phyloP scores from a whole-genome alignment of 2,329 filamentous ascomycete genomes.

The Ascosphaera acerosa region DNA sequence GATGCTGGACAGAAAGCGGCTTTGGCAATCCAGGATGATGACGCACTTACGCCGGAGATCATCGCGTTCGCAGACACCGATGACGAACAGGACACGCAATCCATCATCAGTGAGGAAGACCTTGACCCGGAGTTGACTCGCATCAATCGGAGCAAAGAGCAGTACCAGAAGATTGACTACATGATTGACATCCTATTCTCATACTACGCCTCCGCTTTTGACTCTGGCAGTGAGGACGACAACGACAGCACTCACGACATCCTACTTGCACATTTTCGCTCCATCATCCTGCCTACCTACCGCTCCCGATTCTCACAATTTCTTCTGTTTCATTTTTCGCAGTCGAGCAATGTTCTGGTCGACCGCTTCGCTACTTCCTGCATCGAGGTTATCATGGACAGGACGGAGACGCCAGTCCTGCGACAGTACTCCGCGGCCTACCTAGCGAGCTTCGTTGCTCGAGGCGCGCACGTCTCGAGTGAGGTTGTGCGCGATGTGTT shows the following conservation, averaged over 20 bases:
- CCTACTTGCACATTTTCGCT: slow-evolving; percentile 63
- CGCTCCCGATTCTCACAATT: slow-evolving; percentile 89
- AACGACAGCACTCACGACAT: slow-evolving; percentile 52
- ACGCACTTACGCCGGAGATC: slow-evolving; percentile 4
- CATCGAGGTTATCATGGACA: slow-evolving; percentile 45
- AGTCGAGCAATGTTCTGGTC: slow-evolving; percentile 50
- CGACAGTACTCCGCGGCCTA: slow-evolving; percentile 78
- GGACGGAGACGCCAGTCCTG: slow-evolving; percentile 39
- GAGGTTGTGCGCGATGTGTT: slow-evolving; percentile 64
- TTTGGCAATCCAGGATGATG: too few relatives aligned
- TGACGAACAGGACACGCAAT: slow-evolving; percentile 43
- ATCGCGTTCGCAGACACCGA: slow-evolving; percentile 8
- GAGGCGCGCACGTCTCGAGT: slow-evolving; percentile 56
- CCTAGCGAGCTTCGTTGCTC: slow-evolving; percentile 77
- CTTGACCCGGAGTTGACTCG: slow-evolving; percentile 22
- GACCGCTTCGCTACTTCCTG: slow-evolving; percentile 64
- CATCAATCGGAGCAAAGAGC: slow-evolving; percentile 48
- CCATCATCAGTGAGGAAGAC: slow-evolving; percentile 34
- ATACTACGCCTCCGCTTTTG: slow-evolving; percentile 52
- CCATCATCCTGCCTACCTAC: slow-evolving; percentile 71
- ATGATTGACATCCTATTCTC: slow-evolving; percentile 73
- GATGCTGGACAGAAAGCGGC: slow-evolving; percentile 11
- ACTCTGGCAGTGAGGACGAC: slow-evolving; percentile 38
- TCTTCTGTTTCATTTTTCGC: slow-evolving; percentile 82
- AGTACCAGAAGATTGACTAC: slow-evolving; percentile 73